These are phyloP conservation scores for Candida sanyaensis DNA, from an alignment of 1,139 yeast genomes.

Conservation along the genomic window DNA sequence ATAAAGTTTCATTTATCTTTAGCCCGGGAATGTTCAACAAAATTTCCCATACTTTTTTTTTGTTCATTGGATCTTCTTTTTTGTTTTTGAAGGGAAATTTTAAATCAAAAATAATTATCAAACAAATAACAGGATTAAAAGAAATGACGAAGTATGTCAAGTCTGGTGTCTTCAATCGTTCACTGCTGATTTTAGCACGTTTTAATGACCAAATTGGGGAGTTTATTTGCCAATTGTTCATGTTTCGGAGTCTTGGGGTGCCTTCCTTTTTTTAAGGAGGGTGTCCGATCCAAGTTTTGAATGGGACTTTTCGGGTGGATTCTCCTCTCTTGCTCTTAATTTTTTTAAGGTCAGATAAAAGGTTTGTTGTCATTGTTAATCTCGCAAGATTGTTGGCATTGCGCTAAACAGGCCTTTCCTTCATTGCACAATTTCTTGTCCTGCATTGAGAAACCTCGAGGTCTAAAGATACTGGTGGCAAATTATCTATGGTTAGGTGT, in stretches of 20 bases:
- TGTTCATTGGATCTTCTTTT: constrained; percentile 4
- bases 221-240: background rate
- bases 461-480: background rate
- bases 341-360: constrained; percentile 1
- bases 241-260: constrained; percentile 3
- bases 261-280: background rate
- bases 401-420: background rate
- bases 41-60: constrained; percentile 5
- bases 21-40: background rate
- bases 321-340: constrained; percentile 3
- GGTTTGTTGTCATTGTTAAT: background rate
- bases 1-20: background rate
- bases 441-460: constrained; percentile 5
- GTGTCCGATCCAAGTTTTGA: constrained; percentile 3
- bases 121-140: constrained; percentile 2
- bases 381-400: background rate
- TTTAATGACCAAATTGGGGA: background rate
- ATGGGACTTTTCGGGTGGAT: background rate
- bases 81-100: constrained; percentile 4
- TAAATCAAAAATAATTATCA: constrained; percentile 3
- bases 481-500: background rate
- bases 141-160: background rate
- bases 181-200: background rate
- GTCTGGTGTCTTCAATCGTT: background rate
- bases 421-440: constrained; percentile 4